phyloP scores from a whole-genome alignment of 2,329 filamentous ascomycete species.

The Camillea tinctor region DNA sequence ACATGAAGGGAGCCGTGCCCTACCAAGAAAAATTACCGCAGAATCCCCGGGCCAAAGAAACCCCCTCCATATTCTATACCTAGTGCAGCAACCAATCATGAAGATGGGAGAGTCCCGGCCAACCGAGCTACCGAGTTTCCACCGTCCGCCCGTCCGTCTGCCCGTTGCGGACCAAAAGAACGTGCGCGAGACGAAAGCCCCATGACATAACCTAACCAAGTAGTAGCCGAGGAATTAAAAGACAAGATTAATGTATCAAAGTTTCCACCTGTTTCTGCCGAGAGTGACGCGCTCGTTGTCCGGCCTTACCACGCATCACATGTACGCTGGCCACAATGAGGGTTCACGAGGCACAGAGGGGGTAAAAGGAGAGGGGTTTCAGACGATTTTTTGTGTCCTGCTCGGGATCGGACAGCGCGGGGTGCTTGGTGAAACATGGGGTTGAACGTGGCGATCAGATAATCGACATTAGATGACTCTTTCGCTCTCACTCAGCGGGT shows the following conservation, averaged over 20 bases:
- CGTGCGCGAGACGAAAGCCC: neutral
- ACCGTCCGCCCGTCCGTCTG: neutral
- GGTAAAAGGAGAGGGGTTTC: neutral
- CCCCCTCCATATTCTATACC: no score
- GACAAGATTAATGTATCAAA: neutral
- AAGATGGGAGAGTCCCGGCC: neutral
- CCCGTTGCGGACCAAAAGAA: neutral
- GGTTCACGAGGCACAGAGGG: neutral
- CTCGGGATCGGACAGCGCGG: neutral
- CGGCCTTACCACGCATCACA: neutral
- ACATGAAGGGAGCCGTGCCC: neutral
- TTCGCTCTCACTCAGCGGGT: no score
- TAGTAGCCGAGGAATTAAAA: neutral
- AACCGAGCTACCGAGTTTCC: neutral
- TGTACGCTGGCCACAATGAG: neutral
- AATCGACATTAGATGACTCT: neutral
- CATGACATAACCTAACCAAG: neutral
- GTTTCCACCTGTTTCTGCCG: neutral
- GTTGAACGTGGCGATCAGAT: neutral
- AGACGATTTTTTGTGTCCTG: neutral
- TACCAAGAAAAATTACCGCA: neutral
- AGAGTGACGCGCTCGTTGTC: neutral
- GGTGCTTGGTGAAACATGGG: neutral
- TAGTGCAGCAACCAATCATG: neutral
- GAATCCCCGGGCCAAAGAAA: neutral